Base-by-base conservation (phyloP, 2,329 filamentous ascomycete species). In the Paraconiothyrium sp. region DNA sequence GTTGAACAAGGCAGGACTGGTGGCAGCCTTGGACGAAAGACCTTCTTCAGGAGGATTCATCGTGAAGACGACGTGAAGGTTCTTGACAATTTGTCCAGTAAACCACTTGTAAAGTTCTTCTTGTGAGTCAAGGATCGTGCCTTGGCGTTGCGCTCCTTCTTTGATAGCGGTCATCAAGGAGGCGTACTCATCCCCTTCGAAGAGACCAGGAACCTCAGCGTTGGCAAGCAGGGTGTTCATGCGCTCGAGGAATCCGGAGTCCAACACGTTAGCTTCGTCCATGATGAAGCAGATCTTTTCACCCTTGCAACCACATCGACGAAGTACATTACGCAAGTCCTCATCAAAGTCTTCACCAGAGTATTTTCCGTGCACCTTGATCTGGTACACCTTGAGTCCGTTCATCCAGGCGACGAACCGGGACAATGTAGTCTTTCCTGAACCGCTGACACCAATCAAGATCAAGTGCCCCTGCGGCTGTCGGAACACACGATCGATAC, bases 61-160 rank as follows among this genome's bases (percentile, higher is more conserved):
- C 3, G 95, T 99, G 79, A 99, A 99, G 24, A 99, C 95, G 51
- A 99, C 95, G 74, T 99, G 95, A 44, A 99, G 83, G 75, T 99
- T 99, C 84, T 97, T 97, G 77, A 99, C 92, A 72, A 99, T 98
- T 79, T 99, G 95, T 72, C 97, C 92, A 0, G 96, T 99, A 82
- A 99, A 99, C 95, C 95, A 99, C 82, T 98, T 98, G 86, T 99
- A 99, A n/a, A 99, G 85, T 79, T 99, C 95, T 82, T 99, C 96
- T 70, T 97, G 94, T 1, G 95, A 98, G 81, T 99, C 95, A 1
- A 99, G 87, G 61, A 98, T 89, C 61, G 98, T 85, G 51, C 95
- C 95, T 82, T 99, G 95, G 64, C 94, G 90, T 78, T 99, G 95
- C 22, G 95, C 94, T 62, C 95, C 96, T 82, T 99, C 95, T 79